Conservation (phyloP, 768 basidiomycete genomes). For the Rhizopogon salebrosus region DNA sequence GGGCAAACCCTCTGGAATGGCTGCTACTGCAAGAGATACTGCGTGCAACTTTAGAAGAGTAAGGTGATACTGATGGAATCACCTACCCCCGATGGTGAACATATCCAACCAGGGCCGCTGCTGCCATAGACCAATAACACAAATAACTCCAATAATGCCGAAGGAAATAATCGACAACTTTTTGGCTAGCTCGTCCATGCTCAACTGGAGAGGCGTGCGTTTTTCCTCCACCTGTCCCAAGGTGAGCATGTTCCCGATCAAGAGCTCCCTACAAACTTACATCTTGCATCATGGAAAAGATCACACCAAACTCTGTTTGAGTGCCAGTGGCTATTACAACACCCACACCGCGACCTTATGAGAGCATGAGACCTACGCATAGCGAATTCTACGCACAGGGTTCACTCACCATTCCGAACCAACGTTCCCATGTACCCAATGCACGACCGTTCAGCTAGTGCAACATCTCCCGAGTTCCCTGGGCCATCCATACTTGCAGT, state of each 20-base stretch:
- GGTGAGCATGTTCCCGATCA: background rate
- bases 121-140: slow-evolving; percentile 84
- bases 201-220: slow-evolving; percentile 86
- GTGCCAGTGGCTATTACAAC: slow-evolving; percentile 83
- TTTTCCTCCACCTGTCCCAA: slow-evolving; percentile 65
- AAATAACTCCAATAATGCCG: slow-evolving; percentile 91
- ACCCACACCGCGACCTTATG: slow-evolving; percentile 71
- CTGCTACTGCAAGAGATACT: slow-evolving; percentile 98
- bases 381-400: background rate
- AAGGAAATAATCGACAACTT: slow-evolving; percentile 88
- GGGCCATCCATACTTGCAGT: slow-evolving; percentile 10
- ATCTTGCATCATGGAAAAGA: slow-evolving; percentile 98
- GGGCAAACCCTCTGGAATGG: slow-evolving; percentile 93
- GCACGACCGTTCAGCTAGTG: slow-evolving; percentile 80
- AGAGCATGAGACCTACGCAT: background rate
- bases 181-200: slow-evolving; percentile 95
- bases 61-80: background rate
- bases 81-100: slow-evolving; percentile 96
- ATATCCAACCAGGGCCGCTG: slow-evolving; percentile 90
- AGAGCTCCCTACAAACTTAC: slow-evolving; percentile 33
- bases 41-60: slow-evolving; percentile 11
- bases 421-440: slow-evolving; percentile 96
- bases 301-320: slow-evolving; percentile 91
- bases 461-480: slow-evolving; percentile 26
- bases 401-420: slow-evolving; percentile 71